Percentiles rank a stretch among this genome's conserved stretches.
These are phyloP conservation scores for Pichia manshurica DNA, from an alignment of 805 yeast species.

Conservation along the genomic window DNA sequence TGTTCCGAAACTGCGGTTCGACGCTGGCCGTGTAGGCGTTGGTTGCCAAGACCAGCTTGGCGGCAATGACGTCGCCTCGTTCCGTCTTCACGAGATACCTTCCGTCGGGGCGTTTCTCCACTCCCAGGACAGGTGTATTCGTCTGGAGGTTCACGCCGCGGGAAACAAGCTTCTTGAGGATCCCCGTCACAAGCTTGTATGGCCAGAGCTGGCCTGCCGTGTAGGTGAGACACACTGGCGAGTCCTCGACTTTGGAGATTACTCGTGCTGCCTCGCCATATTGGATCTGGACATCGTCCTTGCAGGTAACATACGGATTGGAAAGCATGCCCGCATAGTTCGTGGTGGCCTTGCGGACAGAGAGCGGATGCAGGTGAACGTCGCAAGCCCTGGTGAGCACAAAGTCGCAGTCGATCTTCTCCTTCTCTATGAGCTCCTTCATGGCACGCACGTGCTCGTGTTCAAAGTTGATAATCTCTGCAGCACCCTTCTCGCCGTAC, in stretches of 20 bases:
- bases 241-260: conserved; percentile 26
- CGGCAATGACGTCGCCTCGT: conserved; percentile 25
- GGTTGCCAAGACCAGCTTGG: conserved; percentile 34
- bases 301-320: conserved; percentile 13
- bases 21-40: conserved; percentile 32
- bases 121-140: conserved; percentile 34
- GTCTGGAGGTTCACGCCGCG: conserved; percentile 39
- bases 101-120: conserved; percentile 23
- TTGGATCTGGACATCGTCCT: conserved; percentile 29
- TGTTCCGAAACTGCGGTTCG: conserved; percentile 24
- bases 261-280: conserved; percentile 29
- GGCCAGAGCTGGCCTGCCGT: conserved; percentile 44
- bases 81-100: conserved; percentile 31
- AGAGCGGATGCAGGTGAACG: conserved; percentile 19
- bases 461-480: conserved; percentile 36
- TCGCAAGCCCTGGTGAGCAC: conserved; percentile 28
- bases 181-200: conserved; percentile 33
- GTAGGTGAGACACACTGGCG: conserved; percentile 31
- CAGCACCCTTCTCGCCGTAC: conserved; percentile 29
- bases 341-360: conserved; percentile 22
- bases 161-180: conserved; percentile 29
- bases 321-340: conserved; percentile 18
- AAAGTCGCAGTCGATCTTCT: conserved; percentile 31
- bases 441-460: conserved; percentile 30
- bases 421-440: conserved; percentile 30